Conservation (phyloP, 2,329 filamentous ascomycete genomes). For the Penicillium polonicum region DNA sequence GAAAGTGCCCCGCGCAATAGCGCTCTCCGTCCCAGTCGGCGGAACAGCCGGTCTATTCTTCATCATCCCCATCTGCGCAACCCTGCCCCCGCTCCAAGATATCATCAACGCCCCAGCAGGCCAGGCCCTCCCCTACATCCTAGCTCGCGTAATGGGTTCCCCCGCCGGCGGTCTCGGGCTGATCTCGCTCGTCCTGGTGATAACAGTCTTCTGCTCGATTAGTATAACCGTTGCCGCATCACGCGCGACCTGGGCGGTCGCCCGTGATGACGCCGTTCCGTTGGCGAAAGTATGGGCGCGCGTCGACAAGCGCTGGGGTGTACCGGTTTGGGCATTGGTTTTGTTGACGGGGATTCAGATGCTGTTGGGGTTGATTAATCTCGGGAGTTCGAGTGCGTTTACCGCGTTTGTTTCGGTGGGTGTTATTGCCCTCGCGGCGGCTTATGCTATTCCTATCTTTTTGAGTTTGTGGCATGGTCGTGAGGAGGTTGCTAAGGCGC, state of each 20-base stretch:
- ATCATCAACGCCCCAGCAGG: slow-evolving; percentile 47
- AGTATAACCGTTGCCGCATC: slow-evolving; percentile 54
- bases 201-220: slow-evolving; percentile 56
- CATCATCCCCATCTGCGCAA: slow-evolving; percentile 52
- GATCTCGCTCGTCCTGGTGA: slow-evolving; percentile 51
- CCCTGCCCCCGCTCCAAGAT: slow-evolving; percentile 34
- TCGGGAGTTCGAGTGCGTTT: slow-evolving; percentile 49
- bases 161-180: slow-evolving; percentile 50
- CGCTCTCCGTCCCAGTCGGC: slow-evolving; percentile 53
- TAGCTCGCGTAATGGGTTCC: slow-evolving; percentile 50
- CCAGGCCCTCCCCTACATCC: slow-evolving; percentile 54
- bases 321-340: slow-evolving; percentile 45
- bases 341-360: slow-evolving; percentile 49
- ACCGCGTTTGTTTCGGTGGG: slow-evolving; percentile 55
- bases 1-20: slow-evolving; percentile 54
- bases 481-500: slow-evolving; percentile 49
- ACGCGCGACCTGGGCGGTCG: slow-evolving; percentile 48
- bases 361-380: slow-evolving; percentile 52
- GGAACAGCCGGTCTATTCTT: slow-evolving; percentile 57
- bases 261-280: slow-evolving; percentile 47
- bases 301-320: slow-evolving; percentile 37
- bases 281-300: slow-evolving; percentile 39
- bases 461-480: slow-evolving; percentile 51
- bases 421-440: slow-evolving; percentile 56
- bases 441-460: slow-evolving; percentile 57